A percentile compares a stretch with the other conserved stretches of the same genome.
These are phyloP conservation scores for Clarkia xantiana DNA, from an alignment of 345 rosid genomes.

Conservation along the genomic window DNA sequence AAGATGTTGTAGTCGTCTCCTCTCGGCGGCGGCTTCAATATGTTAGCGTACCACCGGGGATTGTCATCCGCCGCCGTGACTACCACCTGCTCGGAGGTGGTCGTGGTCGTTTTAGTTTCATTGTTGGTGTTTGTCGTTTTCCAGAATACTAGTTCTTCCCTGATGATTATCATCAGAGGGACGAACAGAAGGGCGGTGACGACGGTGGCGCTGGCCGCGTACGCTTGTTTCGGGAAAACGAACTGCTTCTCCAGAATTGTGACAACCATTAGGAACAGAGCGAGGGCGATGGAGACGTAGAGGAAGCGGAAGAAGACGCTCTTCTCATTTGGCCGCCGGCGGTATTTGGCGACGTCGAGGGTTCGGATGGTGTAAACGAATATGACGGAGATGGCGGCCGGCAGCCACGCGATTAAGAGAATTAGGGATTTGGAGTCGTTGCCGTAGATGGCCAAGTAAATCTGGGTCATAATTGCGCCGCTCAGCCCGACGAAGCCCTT, in stretches of 20 bases:
- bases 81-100: too few relatives aligned
- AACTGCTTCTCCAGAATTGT: slow-evolving; percentile 40
- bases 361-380: slow-evolving; percentile 58
- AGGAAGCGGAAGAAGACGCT: slow-evolving; percentile 51
- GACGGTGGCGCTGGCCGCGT: slow-evolving; percentile 27
- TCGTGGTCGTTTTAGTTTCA: slow-evolving; percentile 5
- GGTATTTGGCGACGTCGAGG: slow-evolving; percentile 12
- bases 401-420: slow-evolving; percentile 70
- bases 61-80: neutral
- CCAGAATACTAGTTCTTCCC: slow-evolving; percentile 54
- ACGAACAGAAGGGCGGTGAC: slow-evolving; percentile 45
- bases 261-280: slow-evolving; percentile 61
- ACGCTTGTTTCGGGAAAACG: slow-evolving; percentile 38
- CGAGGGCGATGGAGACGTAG: slow-evolving; percentile 37
- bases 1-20: slow-evolving; percentile 87
- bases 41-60: slow-evolving; percentile 40
- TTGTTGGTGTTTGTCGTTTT: slow-evolving; percentile 17
- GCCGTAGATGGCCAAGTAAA: slow-evolving; percentile 72
- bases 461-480: slow-evolving; percentile 77
- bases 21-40: slow-evolving; percentile 43
- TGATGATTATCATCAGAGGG: slow-evolving; percentile 43
- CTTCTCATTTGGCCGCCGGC: slow-evolving; percentile 42
- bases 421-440: slow-evolving; percentile 58
- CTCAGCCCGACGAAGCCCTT: slow-evolving; percentile 79
- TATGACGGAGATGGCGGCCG: slow-evolving; percentile 56